These are phyloP conservation scores for Naumovozyma baii DNA, from an alignment of 805 yeast genomes.

Conservation along the genomic window DNA sequence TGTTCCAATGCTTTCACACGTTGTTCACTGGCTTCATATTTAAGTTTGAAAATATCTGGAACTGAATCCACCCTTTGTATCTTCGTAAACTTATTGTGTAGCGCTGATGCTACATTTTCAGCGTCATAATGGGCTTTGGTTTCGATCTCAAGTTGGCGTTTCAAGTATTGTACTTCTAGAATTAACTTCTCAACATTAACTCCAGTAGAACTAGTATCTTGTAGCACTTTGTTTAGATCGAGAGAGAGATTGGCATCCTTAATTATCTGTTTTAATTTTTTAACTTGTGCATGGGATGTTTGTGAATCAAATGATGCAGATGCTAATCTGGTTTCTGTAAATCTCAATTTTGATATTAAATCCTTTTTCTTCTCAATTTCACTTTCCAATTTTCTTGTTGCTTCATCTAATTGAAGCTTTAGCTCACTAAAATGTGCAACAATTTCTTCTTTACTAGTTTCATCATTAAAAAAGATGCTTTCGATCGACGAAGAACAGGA, in stretches of 20 bases:
- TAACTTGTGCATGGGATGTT: constrained; percentile 36
- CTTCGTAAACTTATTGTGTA: constrained; percentile 18
- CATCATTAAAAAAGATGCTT: constrained; percentile 3
- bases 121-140: constrained; percentile 42
- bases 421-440: constrained; percentile 32
- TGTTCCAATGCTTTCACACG: constrained; percentile 35
- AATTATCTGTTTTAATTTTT: constrained; percentile 28
- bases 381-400: constrained; percentile 38
- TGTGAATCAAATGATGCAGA: constrained; percentile 54
- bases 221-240: constrained; percentile 19
- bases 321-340: constrained; percentile 55
- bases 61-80: constrained; percentile 23
- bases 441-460: constrained; percentile 12
- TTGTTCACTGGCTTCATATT: constrained; percentile 40
- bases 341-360: constrained; percentile 46
- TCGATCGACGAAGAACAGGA: constrained; percentile 1
- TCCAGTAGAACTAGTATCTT: constrained; percentile 15
- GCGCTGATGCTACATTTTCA: constrained; percentile 33
- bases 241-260: constrained; percentile 18
- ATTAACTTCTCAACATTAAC: constrained; percentile 25
- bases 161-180: constrained; percentile 41
- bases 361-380: constrained; percentile 36
- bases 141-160: constrained; percentile 42
- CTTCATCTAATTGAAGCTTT: constrained; percentile 44
- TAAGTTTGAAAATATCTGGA: constrained; percentile 35